Evolutionary conservation across 2,329 filamentous ascomycete species (phyloP).

Genomic region (Fusarium nelsonii): DNA sequence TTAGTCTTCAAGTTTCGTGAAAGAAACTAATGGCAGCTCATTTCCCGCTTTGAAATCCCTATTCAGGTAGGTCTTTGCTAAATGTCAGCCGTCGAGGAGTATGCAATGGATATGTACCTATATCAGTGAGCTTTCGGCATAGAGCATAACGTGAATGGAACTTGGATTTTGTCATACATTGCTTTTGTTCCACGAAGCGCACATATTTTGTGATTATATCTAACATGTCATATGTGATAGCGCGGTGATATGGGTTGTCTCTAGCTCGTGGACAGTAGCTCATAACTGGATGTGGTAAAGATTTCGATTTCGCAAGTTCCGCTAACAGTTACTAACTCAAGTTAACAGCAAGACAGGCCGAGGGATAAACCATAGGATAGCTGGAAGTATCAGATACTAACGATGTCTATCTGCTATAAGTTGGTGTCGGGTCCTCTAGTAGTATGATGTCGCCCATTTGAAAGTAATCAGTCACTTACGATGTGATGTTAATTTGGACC

Average conservation of each 20-base stretch:
- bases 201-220: not conserved
- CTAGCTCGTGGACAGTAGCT: not conserved
- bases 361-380: not conserved
- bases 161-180: not conserved
- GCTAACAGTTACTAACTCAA: not conserved
- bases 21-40: not conserved
- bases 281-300: not conserved
- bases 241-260: not conserved
- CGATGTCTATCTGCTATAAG: not conserved
- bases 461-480: not conserved
- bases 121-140: not conserved
- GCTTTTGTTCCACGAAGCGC: not conserved
- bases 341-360: not conserved
- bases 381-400: not conserved
- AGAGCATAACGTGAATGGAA: not conserved
- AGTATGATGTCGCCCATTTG: not conserved
- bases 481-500: not conserved
- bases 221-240: slow-evolving; percentile 1
- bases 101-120: not conserved
- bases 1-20: not conserved
- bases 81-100: not conserved
- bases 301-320: not conserved
- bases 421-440: not conserved
- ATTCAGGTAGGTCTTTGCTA: not conserved
- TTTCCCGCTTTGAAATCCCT: not conserved